These are phyloP conservation scores for Trametes elegans DNA, from an alignment of 768 basidiomycete species.

Conservation along the genomic window DNA sequence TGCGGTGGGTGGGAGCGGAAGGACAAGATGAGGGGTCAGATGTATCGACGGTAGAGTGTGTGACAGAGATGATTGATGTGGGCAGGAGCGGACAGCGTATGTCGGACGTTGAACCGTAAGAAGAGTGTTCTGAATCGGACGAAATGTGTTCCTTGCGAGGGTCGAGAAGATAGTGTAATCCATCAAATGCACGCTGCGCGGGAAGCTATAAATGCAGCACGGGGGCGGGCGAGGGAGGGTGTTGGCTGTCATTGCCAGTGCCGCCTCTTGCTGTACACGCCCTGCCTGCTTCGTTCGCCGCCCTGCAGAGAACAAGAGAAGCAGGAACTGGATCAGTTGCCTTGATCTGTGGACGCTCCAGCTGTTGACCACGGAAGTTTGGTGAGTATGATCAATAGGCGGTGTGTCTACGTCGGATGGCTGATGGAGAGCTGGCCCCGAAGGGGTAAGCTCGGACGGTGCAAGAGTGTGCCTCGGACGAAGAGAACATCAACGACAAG, in stretches of 20 bases:
- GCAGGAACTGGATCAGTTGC: background rate
- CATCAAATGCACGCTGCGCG: conserved; percentile 6
- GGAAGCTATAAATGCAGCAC: conserved; percentile 11
- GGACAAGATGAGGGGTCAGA: conserved; percentile 21
- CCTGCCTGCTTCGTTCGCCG: background rate
- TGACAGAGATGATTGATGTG: conserved; percentile 28
- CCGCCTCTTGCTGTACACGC: background rate
- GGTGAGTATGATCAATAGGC: conserved; percentile 15
- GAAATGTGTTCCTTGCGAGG: conserved; percentile 8
- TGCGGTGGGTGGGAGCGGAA: conserved; percentile 16
- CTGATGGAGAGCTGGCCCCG: too few relatives aligned
- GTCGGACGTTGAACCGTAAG: conserved; percentile 23
- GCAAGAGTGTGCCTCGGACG: too few relatives aligned
- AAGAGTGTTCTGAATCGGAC: background rate
- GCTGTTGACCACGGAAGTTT: too few relatives aligned
- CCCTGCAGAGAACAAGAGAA: conserved; percentile 1
- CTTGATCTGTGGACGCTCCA: background rate
- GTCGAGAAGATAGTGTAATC: conserved; percentile 18
- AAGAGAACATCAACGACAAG: too few relatives aligned
- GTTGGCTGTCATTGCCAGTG: background rate
- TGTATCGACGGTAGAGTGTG: conserved; percentile 26
- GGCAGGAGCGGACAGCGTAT: conserved; percentile 1
- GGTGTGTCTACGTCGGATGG: background rate
- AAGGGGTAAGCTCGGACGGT: conserved; percentile 14
- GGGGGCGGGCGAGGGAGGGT: background rate